A percentile compares a stretch with the other conserved stretches of the same genome.
phyloP scores from a whole-genome alignment of 345 rosid species.

The Euphorbia pulcherrima region DNA sequence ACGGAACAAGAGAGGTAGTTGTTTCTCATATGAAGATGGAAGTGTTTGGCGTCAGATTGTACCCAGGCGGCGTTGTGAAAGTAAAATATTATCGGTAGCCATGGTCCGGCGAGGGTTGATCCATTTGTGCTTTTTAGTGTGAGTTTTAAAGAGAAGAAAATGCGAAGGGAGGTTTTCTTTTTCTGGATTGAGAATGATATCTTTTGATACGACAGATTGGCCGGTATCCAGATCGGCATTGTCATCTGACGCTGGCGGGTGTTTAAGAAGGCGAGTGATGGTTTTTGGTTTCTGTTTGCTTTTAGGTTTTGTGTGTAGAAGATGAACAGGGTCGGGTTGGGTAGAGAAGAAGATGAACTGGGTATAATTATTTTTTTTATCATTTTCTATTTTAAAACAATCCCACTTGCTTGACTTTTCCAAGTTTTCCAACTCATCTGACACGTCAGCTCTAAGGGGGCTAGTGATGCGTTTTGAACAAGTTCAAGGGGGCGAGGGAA shows the following conservation, averaged over 20 bases:
- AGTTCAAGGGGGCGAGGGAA: no score
- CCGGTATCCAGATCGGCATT: slow-evolving; percentile 19
- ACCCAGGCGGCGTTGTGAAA: slow-evolving; percentile 70
- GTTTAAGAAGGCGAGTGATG: slow-evolving; percentile 38
- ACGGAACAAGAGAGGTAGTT: slow-evolving; percentile 35
- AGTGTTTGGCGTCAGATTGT: background rate
- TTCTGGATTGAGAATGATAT: slow-evolving; percentile 48
- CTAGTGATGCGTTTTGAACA: no score
- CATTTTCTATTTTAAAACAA: no score
- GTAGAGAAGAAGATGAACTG: no score
- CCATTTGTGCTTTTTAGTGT: background rate
- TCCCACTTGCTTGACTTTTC: no score
- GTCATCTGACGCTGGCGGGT: slow-evolving; percentile 34
- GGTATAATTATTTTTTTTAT: no score
- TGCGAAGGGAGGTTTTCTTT: slow-evolving; percentile 54
- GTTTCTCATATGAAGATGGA: background rate
- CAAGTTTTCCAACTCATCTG: no score
- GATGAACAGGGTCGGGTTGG: no score
- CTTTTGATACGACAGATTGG: slow-evolving; percentile 43
- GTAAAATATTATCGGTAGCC: slow-evolving; percentile 47
- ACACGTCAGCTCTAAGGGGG: no score
- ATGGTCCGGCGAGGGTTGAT: background rate
- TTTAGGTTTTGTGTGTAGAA: no score
- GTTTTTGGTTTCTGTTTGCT: no score
- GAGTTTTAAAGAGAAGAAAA: slow-evolving; percentile 47